These are phyloP conservation scores for Perkinsus olseni DNA, from an alignment of 169 alveolate species.

Conservation along the genomic window DNA sequence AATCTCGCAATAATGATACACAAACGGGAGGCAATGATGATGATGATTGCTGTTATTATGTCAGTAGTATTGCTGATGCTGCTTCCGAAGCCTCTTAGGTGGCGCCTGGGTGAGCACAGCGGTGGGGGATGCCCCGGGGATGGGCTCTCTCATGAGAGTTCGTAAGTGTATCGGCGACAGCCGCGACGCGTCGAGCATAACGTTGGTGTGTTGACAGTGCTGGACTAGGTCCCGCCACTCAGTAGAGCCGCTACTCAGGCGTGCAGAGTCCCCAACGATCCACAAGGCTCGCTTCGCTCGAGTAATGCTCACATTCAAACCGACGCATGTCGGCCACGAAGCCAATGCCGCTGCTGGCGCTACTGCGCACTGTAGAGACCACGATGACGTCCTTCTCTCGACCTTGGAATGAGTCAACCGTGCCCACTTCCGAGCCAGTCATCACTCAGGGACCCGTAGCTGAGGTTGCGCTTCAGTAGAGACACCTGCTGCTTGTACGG, in stretches of 20 bases:
- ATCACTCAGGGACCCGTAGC: background rate
- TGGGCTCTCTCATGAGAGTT: background rate
- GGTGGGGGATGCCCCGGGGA: background rate
- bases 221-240: background rate
- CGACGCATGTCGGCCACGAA: constrained; percentile 85
- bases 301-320: constrained; percentile 88
- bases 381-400: constrained; percentile 79
- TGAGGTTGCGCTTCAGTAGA: background rate
- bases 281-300: constrained; percentile 80
- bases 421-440: background rate
- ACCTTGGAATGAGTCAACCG: constrained; percentile 12
- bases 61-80: background rate
- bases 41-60: background rate
- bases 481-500: background rate
- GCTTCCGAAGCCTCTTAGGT: background rate
- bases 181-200: background rate
- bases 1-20: background rate
- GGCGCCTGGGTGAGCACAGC: background rate
- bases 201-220: background rate
- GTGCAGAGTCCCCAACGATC: constrained; percentile 61
- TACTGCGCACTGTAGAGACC: constrained; percentile 82
- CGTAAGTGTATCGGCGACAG: background rate
- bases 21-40: background rate
- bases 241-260: background rate
- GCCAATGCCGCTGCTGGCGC: constrained; percentile 42